These are phyloP conservation scores for Mucor irregularis DNA, from an alignment of 371 early-diverging fungal species.

Conservation along the genomic window DNA sequence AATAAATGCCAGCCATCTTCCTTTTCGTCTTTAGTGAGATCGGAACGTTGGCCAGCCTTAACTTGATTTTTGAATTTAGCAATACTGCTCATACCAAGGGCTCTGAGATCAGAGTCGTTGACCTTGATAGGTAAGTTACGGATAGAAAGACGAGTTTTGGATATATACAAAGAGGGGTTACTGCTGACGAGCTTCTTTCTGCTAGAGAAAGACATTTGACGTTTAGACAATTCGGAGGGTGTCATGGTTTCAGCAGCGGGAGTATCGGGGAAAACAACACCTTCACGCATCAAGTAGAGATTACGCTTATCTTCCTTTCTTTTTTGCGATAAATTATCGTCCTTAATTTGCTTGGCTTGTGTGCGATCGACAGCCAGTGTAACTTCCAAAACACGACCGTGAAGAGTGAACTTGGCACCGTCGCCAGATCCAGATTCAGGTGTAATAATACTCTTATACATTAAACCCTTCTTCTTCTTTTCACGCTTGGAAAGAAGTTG, in stretches of 20 bases:
- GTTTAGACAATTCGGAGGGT: slow-evolving; percentile 73
- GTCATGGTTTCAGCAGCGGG: slow-evolving; percentile 74
- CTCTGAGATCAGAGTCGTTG: slow-evolving; percentile 71
- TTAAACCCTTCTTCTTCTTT: slow-evolving; percentile 58
- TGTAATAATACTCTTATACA: slow-evolving; percentile 64
- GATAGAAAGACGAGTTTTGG: slow-evolving; percentile 85
- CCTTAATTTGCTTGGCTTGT: slow-evolving; percentile 68
- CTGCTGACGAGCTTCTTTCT: slow-evolving; percentile 76
- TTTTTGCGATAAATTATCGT: slow-evolving; percentile 61
- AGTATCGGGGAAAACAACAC: slow-evolving; percentile 86
- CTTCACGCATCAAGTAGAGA: slow-evolving; percentile 74
- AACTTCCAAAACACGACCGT: slow-evolving; percentile 82
- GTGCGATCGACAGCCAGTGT: slow-evolving; percentile 76
- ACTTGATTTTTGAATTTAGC: slow-evolving; percentile 84
- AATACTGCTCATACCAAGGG: slow-evolving; percentile 65
- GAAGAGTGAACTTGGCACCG: slow-evolving; percentile 69
- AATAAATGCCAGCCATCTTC: slow-evolving; percentile 72
- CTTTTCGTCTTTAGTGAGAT: slow-evolving; percentile 72
- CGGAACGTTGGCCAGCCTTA: slow-evolving; percentile 60
- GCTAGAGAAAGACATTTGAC: slow-evolving; percentile 73
- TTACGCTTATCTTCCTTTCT: slow-evolving; percentile 81
- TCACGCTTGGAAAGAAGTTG: slow-evolving; percentile 43
- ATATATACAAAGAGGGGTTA: slow-evolving; percentile 88
- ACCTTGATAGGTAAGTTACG: slow-evolving; percentile 78
- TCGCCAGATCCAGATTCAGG: slow-evolving; percentile 66